Evolutionary conservation across 106 monocot genomes (phyloP), one percentile per base, ranked within the genome.

Genomic region (Hemerocallis citrina): DNA sequence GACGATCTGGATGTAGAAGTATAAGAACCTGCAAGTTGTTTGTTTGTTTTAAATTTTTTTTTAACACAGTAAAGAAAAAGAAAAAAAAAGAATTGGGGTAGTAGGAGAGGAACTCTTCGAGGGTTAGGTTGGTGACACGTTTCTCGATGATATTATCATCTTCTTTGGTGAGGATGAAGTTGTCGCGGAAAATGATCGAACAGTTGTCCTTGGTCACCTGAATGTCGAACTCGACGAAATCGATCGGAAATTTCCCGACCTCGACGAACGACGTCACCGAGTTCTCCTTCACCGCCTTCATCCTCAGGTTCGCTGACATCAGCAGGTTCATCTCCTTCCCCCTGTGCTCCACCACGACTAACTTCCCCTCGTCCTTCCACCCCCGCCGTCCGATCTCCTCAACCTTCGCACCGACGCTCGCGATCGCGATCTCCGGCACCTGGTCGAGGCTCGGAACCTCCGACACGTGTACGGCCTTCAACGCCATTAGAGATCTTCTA

Each of bases 171-270:
- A 81, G 61, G 58, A 92, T 78, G 42, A 88, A 81, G 55, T 84
- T 52, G 68, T 92, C 92, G 21, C 88, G 92, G 73, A 92, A 92
- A 46, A 92, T 72, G 50, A 92, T 79, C 7, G 92, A 84, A 58
- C 59, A 77, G 6, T 73, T 81, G 61, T 92, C 92, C 55, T 64
- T 88, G 2, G 92, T 92, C 59, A 88, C 92, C 92, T 89, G 89
- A 27, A 89, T 85, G 64, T 89, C 89, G 68, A 89, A 89, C 60
- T 89, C 89, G 66, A 89, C 78, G 81, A 75, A 78, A 68, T 89
- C 89, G 75, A 89, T 50, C 54, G 81, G 70, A 59, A 81, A 85
- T 0, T 62, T 66, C 9, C 57, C 85, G 46, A 84, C 89, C 29
- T 72, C 62, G 70, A 78, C 76, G 78, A 89, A 89, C 42, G 85